Evolutionary conservation across 805 yeast species (phyloP).

Genomic region (Isabelozyma rhagii): DNA sequence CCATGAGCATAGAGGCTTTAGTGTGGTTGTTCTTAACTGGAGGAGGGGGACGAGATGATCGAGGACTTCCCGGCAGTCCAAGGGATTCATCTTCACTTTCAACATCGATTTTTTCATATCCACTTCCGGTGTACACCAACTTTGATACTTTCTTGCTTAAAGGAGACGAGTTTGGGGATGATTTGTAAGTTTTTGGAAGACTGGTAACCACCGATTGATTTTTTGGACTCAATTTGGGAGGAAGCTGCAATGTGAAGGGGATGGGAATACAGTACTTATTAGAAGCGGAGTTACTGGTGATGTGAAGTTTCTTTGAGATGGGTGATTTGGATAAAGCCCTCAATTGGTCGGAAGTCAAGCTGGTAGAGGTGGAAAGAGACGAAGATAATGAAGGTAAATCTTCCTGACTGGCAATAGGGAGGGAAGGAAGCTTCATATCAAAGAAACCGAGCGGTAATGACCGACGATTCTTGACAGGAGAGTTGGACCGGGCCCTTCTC

Average conservation of each 20-base stretch:
- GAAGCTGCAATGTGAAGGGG: constrained; percentile 39
- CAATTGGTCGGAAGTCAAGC: constrained; percentile 19
- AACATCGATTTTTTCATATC: constrained; percentile 29
- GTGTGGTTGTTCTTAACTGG: constrained; percentile 21
- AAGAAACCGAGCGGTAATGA: constrained; percentile 17
- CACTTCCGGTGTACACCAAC: constrained; percentile 32
- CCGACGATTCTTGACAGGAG: constrained; percentile 32
- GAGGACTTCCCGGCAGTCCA: not conserved
- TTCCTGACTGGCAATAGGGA: constrained; percentile 17
- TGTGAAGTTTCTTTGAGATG: constrained; percentile 33
- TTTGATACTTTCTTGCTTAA: constrained; percentile 11
- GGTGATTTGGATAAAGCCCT: constrained; percentile 32
- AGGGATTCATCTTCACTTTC: not conserved
- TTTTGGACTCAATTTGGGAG: constrained; percentile 36
- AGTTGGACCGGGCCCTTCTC: constrained; percentile 30
- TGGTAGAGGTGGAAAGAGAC: constrained; percentile 13
- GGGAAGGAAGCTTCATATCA: constrained; percentile 17
- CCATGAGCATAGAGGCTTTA: constrained; percentile 21
- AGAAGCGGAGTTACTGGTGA: constrained; percentile 15
- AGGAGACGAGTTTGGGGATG: constrained; percentile 8
- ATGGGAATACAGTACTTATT: constrained; percentile 37
- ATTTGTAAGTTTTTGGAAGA: not conserved
- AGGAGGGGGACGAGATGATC: constrained; percentile 16
- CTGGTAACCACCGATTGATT: constrained; percentile 9
- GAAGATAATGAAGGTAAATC: constrained; percentile 22